Percentiles rank a stretch among this genome's conserved stretches.
phyloP scores from a whole-genome alignment of 1,284 basidiomycete species.

The Apiotrichum laibachii region DNA sequence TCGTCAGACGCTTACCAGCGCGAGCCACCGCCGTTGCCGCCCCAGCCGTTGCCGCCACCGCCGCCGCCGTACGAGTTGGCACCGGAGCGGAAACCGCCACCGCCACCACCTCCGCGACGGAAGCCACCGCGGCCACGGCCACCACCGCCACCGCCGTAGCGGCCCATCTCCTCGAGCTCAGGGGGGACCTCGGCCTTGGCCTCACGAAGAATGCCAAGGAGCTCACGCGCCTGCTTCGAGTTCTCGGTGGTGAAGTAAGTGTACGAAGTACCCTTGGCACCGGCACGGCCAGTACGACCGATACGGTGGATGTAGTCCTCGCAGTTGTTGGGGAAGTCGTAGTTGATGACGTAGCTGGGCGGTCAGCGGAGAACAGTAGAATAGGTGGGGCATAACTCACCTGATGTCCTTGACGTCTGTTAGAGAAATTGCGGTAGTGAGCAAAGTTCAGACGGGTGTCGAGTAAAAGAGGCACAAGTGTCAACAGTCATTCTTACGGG shows the following conservation, averaged over 20 bases:
- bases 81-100: slow-evolving; percentile 37
- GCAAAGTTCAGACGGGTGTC: slow-evolving; percentile 20
- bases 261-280: slow-evolving; percentile 67
- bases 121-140: slow-evolving; percentile 49
- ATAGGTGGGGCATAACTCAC: slow-evolving; percentile 15
- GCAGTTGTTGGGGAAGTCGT: slow-evolving; percentile 83
- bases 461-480: slow-evolving; percentile 15
- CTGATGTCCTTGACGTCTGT: slow-evolving; percentile 51
- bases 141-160: slow-evolving; percentile 67
- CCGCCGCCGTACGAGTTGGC: slow-evolving; percentile 26
- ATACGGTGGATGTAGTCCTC: slow-evolving; percentile 59
- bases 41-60: slow-evolving; percentile 37
- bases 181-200: slow-evolving; percentile 84
- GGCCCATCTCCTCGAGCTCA: slow-evolving; percentile 89
- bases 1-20: background rate
- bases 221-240: slow-evolving; percentile 87
- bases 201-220: slow-evolving; percentile 83
- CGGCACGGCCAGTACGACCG: slow-evolving; percentile 60
- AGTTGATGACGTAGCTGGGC: slow-evolving; percentile 58
- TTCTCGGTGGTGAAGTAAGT: slow-evolving; percentile 97
- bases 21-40: slow-evolving; percentile 35
- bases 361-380: slow-evolving; percentile 19
- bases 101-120: slow-evolving; percentile 56
- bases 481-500: slow-evolving; percentile 27
- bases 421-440: slow-evolving; percentile 13